Percentiles rank a stretch among this genome's conserved stretches.
phyloP scores from a whole-genome alignment of 768 basidiomycete genomes.

The Leucocoprinus birnbaumii region DNA sequence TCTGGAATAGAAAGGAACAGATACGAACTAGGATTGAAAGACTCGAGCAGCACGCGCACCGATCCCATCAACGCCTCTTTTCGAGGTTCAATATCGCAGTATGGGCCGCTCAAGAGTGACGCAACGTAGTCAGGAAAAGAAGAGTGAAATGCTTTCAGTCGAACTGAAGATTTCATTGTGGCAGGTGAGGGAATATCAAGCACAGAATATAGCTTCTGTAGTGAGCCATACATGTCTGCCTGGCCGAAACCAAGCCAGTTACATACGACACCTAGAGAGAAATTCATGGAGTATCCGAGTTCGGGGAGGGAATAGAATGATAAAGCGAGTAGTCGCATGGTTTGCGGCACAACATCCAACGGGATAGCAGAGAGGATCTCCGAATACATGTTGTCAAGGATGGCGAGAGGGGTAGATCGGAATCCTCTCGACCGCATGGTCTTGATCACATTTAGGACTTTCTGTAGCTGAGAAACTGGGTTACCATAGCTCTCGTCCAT shows the following conservation, averaged over 20 bases:
- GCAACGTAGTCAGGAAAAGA: not conserved
- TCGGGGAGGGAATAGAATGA: not conserved
- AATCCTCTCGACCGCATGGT: not conserved
- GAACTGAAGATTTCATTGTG: not conserved
- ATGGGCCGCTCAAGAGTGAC: too few species aligned
- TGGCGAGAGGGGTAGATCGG: not conserved
- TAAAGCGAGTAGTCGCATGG: not conserved
- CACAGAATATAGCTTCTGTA: not conserved
- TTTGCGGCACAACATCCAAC: not conserved
- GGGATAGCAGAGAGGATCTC: not conserved
- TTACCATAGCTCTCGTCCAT: conserved; percentile 3
- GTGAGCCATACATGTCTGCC: not conserved
- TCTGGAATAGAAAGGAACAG: too few species aligned
- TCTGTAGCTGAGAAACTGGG: conserved; percentile 1
- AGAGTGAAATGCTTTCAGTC: not conserved
- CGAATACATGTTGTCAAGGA: conserved; percentile 9
- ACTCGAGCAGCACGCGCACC: too few species aligned
- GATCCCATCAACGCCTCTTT: too few species aligned
- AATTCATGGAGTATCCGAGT: too few species aligned
- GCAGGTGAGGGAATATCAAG: not conserved
- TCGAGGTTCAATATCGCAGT: too few species aligned
- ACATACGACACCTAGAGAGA: not conserved
- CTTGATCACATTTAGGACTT: not conserved
- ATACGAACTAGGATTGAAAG: too few species aligned
- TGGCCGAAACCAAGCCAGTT: not conserved